These are phyloP conservation scores for sorghum (Sorghum bicolor) DNA, from an alignment of 176 grass and related monocot genomes.

Conservation along the genomic window Sorghum_bicolor_NCBIv3 NC_012870.2:3614001-3614500, in stretches of 20 bases:
- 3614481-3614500: not conserved
- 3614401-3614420: not conserved
- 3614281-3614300: not conserved
- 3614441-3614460: not conserved
- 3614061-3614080: slow-evolving; percentile 56
- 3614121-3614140: slow-evolving; percentile 12
- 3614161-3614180: slow-evolving; percentile 96
- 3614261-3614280: not conserved
- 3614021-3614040: slow-evolving; percentile 90
- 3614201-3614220: slow-evolving; percentile 91
- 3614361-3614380: not conserved
- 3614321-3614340: not conserved
- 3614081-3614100: not conserved
- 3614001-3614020: slow-evolving; percentile 95
- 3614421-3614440: not conserved
- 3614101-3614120: not conserved
- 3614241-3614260: not conserved
- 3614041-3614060: slow-evolving; percentile 98
- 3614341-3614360: not conserved
- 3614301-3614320: not conserved
- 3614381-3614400: not conserved
- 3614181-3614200: slow-evolving; percentile 99
- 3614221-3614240: not conserved
- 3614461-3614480: not conserved
- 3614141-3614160: slow-evolving; percentile 90